These are phyloP conservation scores for Cylindrodendrum hubeiense DNA, from an alignment of 2,329 filamentous ascomycete species.

Conservation along the genomic window DNA sequence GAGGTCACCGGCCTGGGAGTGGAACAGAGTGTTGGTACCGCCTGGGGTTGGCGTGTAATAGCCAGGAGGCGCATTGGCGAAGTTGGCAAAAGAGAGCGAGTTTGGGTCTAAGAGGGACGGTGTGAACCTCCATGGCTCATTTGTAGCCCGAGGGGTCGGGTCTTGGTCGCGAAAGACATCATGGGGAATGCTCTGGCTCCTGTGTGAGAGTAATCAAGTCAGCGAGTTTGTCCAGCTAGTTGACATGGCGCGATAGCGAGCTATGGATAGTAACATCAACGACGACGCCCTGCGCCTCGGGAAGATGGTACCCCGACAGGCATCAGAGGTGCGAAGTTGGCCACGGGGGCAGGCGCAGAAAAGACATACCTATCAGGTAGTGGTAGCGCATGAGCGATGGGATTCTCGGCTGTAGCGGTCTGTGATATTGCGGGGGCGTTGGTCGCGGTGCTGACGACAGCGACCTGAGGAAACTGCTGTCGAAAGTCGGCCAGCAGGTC, in stretches of 20 bases:
- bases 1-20: constrained; percentile 86
- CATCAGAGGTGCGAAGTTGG: not conserved
- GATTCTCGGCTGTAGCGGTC: constrained; percentile 47
- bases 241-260: not conserved
- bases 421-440: constrained; percentile 55
- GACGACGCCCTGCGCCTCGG: not conserved
- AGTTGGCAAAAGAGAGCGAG: constrained; percentile 82
- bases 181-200: constrained; percentile 40
- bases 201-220: constrained; percentile 26
- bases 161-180: constrained; percentile 75
- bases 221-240: constrained; percentile 22
- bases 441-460: constrained; percentile 62
- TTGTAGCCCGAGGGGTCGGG: constrained; percentile 82
- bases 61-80: constrained; percentile 82
- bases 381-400: constrained; percentile 35
- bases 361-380: constrained; percentile 46
- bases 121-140: constrained; percentile 89
- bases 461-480: constrained; percentile 82
- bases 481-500: constrained; percentile 88
- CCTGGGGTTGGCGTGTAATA: constrained; percentile 92
- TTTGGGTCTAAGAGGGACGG: constrained; percentile 90
- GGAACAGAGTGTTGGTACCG: constrained; percentile 83
- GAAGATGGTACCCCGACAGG: not conserved
- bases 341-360: not conserved
- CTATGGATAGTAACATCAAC: not conserved